Percentiles rank a stretch among this genome's conserved stretches.
Evolutionary conservation across 2,329 filamentous ascomycete species (phyloP).

Genomic region (Ophiostoma populinum): DNA sequence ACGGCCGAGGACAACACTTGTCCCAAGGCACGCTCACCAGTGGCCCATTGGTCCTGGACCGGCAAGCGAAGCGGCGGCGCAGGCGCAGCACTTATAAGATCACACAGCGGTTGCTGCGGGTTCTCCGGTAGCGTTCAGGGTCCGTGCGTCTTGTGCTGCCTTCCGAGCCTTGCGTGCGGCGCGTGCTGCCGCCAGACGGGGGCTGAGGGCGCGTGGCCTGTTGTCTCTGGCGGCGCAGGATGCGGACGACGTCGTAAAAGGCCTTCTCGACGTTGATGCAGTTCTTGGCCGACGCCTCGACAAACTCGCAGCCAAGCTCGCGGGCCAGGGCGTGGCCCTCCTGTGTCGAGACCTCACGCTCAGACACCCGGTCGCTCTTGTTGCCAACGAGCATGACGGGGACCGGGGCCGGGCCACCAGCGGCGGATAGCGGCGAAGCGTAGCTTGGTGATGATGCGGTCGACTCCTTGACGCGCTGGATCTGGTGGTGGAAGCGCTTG

Average conservation of each 20-base stretch:
- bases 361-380: constrained; percentile 92
- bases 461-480: constrained; percentile 92
- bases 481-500: constrained; percentile 90
- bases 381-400: constrained; percentile 98
- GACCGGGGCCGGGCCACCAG: constrained; percentile 47
- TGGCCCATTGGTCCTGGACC: too few relatives aligned
- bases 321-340: constrained; percentile 84
- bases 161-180: constrained; percentile 9
- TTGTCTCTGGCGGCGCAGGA: constrained; percentile 47
- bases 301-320: constrained; percentile 87
- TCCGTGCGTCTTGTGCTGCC: constrained; percentile 8
- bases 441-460: constrained; percentile 60
- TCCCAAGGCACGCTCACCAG: too few relatives aligned
- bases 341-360: constrained; percentile 90
- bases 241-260: constrained; percentile 92
- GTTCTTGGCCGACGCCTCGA: constrained; percentile 93
- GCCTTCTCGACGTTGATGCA: constrained; percentile 98
- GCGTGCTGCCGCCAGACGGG: constrained; percentile 8
- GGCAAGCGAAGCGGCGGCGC: not conserved
- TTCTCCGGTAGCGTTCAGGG: constrained; percentile 11
- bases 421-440: constrained; percentile 50
- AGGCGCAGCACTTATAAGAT: constrained; percentile 11
- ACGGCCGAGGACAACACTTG: too few relatives aligned
- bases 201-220: constrained; percentile 12
- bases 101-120: constrained; percentile 11